Base-by-base conservation (phyloP, 352 stramenopile genomes). In the Globisporangium paroecandrum region DNA sequence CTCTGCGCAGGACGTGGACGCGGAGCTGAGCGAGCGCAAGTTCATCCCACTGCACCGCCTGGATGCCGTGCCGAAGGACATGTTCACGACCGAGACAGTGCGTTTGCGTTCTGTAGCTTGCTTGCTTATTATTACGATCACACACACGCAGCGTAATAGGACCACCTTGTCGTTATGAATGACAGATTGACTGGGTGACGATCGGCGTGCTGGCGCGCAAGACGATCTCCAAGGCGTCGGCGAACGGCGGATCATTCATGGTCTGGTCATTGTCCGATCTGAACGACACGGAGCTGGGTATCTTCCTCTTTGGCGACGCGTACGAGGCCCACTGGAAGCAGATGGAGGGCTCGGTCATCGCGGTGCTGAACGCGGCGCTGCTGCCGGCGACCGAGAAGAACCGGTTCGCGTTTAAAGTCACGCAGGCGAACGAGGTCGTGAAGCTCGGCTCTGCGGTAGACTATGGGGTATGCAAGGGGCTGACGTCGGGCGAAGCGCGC, bases 381-480 rank as follows among this genome's bases (percentile, higher is more conserved):
- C 58, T 93, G 34, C 81, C 87, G 8, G 77, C 83, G 24, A 86
- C 76, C 2, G 85, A 93, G 65, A 85, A 86, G 66, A 90, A 87
- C 59, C 82, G 83, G 41, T 95, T 95, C 70, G 83, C 87, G 32
- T 89, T 95, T 65, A 93, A 91, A 64, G 77, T 83, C 9, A 74
- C 77, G n/a, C 76, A 82, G 29, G 49, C 73, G 6, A 68, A 80
- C 18, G 79, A 94, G 51, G 57, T 95, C 38, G 85, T 92, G 22
- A 77, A 77, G 63, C 72, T 95, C 8, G 87, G 87, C 9, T 75
- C 66, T 1, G 77, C 85, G 0, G 64, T 88, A 32, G 87, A 95
- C 70, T 95, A 87, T 65, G 87, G 85, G 9, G 87, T 93, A 46
- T 95, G 87, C 69, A 93, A 93, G 56, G 83, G 83, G 63, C 87